Evolutionary conservation across 441 rosid species (phyloP), one percentile per base, ranked within the genome.

Genomic region (Geranium incanum): DNA sequence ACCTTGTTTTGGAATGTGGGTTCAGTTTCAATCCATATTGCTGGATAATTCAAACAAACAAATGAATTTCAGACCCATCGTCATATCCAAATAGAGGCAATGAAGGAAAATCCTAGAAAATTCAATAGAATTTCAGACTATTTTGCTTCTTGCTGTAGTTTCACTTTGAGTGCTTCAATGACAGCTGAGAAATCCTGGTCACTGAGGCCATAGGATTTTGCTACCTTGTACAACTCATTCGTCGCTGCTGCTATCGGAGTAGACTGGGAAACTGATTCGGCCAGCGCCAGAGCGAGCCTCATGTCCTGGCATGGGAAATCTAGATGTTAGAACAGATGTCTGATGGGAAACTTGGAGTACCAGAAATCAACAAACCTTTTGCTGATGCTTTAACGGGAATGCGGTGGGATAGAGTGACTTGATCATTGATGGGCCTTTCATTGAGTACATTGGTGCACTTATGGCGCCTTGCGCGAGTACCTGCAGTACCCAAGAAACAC

Each of bases 321-420:
- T 16, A 13, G 50, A 62, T 68, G 67, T 73, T 9, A 78, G 76
- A 72, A 21, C 9, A 36, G 5, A 16, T 4, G 60, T 19, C 16
- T 4, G 18, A 52, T n/a, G 60, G 23, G 21, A 15, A 57, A 57
- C 19, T 57, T 57, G 63, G 28, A 41, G 48, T 41, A 1, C 48
- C 6, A 41, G 48, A 70, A 63, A 43, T 55, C 62, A n/a, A 64
- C 84, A 37, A 73, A 93, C 98, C 98, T 93, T 93, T 78, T 93
- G 98, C 79, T 93, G 98, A 77, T 91, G 98, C 81, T 89, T 93
- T 66, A 93, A 79, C 23, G 98, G 98, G 66, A 93, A 93, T 1
- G 98, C 95, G 0, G 98, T 85, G 0, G 96, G 91, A 76, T 89
- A 93, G 15, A 76, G 78, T 16, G 97, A 86, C 75, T 89, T 84